These are phyloP conservation scores for Verbena officinalis DNA, from an alignment of 257 asterid species.

Conservation along the genomic window DNA sequence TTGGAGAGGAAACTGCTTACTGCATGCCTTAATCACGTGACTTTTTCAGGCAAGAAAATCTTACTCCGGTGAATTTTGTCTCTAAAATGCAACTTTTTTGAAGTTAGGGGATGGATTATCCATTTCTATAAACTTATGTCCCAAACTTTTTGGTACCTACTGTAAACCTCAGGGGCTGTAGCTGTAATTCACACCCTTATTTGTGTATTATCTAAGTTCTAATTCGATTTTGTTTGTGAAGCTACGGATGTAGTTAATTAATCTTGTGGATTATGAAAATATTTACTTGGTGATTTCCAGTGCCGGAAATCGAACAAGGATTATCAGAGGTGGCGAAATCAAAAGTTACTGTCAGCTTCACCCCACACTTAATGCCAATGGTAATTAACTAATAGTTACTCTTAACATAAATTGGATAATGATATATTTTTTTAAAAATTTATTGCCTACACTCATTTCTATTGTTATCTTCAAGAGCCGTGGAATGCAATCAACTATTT, in stretches of 20 bases:
- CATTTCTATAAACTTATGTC: too few species aligned
- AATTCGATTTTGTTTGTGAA: too few species aligned
- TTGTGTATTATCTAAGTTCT: too few species aligned
- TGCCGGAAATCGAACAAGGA: conserved; percentile 99
- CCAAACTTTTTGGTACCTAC: too few species aligned
- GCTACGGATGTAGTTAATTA: background rate
- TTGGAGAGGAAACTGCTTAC: too few species aligned
- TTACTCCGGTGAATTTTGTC: too few species aligned
- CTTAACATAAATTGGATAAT: conserved; percentile 7
- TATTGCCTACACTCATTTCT: background rate
- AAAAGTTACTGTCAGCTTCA: conserved; percentile 93
- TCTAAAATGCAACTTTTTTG: too few species aligned
- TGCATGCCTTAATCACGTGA: too few species aligned
- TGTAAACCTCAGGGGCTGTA: too few species aligned
- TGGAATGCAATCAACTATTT: conserved; percentile 97
- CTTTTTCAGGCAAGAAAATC: too few species aligned
- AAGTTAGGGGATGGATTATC: too few species aligned
- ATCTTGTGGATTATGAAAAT: background rate
- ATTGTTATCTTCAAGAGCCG: conserved; percentile 65
- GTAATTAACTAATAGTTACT: conserved; percentile 42
- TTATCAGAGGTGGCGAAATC: conserved; percentile 76
- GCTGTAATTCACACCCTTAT: too few species aligned
- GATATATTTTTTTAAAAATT: background rate
- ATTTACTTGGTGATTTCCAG: conserved; percentile 41
- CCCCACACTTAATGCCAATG: conserved; percentile 97